Conservation (phyloP, 164 flowering plant species). For the Saururus chinensis region DNA sequence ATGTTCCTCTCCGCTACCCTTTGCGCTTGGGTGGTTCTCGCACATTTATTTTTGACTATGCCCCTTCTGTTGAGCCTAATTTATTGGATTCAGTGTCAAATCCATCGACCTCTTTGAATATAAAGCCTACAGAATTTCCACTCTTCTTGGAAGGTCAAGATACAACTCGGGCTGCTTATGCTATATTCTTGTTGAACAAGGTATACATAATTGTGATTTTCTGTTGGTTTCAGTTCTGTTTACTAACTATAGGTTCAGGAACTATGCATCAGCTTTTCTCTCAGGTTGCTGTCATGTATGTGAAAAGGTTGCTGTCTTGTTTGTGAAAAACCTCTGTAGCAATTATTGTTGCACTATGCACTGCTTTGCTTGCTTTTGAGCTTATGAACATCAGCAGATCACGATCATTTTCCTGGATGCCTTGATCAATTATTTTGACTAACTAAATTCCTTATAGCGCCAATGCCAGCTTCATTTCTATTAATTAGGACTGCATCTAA, state of each 20-base stretch:
- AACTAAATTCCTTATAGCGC: too few species aligned
- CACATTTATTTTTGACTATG: conserved; percentile 58
- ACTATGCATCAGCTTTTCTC: background rate
- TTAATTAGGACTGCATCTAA: too few species aligned
- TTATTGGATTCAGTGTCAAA: conserved; percentile 31
- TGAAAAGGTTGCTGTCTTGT: too few species aligned
- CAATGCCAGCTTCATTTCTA: too few species aligned
- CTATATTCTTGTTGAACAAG: conserved; percentile 93
- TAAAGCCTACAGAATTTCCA: conserved; percentile 69
- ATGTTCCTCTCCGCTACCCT: conserved; percentile 87
- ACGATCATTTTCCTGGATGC: too few species aligned
- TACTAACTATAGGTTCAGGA: background rate
- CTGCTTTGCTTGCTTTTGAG: too few species aligned
- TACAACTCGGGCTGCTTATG: conserved; percentile 92
- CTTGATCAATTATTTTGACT: too few species aligned
- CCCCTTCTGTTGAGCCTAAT: conserved; percentile 60
- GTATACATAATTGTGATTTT: conserved; percentile 16
- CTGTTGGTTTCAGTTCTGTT: background rate
- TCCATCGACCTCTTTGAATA: conserved; percentile 19
- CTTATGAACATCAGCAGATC: too few species aligned
- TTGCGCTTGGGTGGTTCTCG: conserved; percentile 81
- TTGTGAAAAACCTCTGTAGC: too few species aligned
- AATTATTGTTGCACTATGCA: too few species aligned
- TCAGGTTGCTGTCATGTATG: too few species aligned
- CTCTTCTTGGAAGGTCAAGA: conserved; percentile 96